Base-by-base conservation (phyloP, 2,329 filamentous ascomycete genomes). In the Chalara sp. region DNA sequence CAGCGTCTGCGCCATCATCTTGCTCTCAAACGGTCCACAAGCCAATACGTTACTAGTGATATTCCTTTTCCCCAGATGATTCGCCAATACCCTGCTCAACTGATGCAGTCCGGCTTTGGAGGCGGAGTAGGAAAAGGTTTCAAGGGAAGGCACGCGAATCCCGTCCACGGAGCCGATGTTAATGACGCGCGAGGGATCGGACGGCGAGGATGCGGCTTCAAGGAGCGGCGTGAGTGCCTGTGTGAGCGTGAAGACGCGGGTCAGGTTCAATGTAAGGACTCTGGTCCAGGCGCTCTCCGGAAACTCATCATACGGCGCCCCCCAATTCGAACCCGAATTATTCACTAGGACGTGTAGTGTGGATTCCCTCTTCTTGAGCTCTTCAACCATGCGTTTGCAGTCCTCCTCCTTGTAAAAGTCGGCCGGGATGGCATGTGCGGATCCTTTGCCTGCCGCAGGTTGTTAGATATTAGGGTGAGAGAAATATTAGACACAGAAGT, bases 1-100 rank as follows among this genome's bases (percentile, higher is more conserved):
- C 59, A 84, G 75, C 68, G 85, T 87, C 1, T 79, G 76, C 39
- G 82, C 84, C 85, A 87, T 88, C 76, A 87, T 86, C 61, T 83
- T 85, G 13, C 82, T 84, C 56, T 82, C 74, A 54, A 86, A 86
- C 3, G 85, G 84, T 3, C 86, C 86, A 54, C 84, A 88, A 5
- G 86, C 86, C 50, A 89, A 68, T 4, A 81, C 80, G 63, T 89
- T 89, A 55, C 71, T 76, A 35, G 82, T 86, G 53, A 86, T 76
- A 48, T 78, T 72, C 42, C 77, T 61, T 51, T 76, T 76, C 0
- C 82, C 83, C 33, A 86, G 67, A 60, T 83, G 83, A 37, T 72
- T 70, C 0, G 83, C 81, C 8, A 87, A 68, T 63, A 87, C 83
- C 50, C 81, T 72, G 33, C 75, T 82, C 49, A 87, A 67, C 58